Base-by-base conservation (phyloP, 176 grass and related monocot genomes). In the Raddia guianensis region DNA sequence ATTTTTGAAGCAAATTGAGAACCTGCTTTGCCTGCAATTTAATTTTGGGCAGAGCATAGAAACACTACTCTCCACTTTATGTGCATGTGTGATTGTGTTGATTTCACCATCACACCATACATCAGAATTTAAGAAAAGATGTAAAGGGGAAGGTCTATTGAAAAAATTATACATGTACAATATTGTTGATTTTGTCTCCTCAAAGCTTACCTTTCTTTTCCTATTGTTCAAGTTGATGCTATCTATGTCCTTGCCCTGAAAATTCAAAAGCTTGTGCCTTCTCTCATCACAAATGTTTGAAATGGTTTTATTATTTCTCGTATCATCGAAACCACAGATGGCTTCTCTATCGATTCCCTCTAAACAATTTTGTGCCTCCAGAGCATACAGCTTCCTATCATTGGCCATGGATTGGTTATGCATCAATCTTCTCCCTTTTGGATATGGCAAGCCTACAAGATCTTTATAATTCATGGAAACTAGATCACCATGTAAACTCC, bases 161-260 rank as follows among this genome's bases (percentile, higher is more conserved):
- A 86, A 67, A 86, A 67, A 53, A 19, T 33, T 34, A 66, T 80
- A 74, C 46, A 15, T 75, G 55, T 86, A 91, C 81, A 93, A 74
- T 67, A 66, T 63, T 87, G 9, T 73, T 78, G 58, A 70, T 72
- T 87, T 87, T 90, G 74, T 55, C 86, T 86, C 72, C 86, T 88
- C 79, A 89, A 89, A 80, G 74, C 87, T 90, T 97, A 93, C 91
- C 94, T 97, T 97, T 91, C 77, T 87, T 85, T 89, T 84, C 79
- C 83, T 83, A 91, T 81, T 75, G 62, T 78, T 89, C 89, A 84
- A 89, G 81, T 27, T 54, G 43, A 87, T 69, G 60, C 84, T 87
- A 93, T 89, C 74, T 40, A 75, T 34, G 20, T 78, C 67, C 57
- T 67, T 74, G 75, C 6, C 51, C 48, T 77, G 77, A 58, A 90